These are phyloP conservation scores for Cladosporium sp. DNA, from an alignment of 2,329 filamentous ascomycete species.

Conservation along the genomic window DNA sequence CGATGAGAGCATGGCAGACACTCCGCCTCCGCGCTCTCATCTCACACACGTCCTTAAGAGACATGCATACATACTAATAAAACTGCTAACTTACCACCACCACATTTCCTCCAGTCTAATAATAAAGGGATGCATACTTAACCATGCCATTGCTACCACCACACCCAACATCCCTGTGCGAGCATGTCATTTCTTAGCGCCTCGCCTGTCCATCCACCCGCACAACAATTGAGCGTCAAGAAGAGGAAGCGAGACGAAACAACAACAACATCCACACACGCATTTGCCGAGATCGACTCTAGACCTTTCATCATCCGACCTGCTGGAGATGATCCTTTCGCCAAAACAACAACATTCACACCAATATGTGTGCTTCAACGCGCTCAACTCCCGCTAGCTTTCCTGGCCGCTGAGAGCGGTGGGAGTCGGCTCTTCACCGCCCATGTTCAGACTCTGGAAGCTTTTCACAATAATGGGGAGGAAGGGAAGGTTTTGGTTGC, in stretches of 20 bases:
- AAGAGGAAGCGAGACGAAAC: conserved; percentile 18
- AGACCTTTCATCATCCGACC: conserved; percentile 25
- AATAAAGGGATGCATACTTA: conserved; percentile 6
- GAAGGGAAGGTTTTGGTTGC: conserved; percentile 56
- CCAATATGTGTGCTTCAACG: conserved; percentile 50
- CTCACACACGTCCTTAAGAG: neutral
- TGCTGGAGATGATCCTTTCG: conserved; percentile 22
- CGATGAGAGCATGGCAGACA: too few relatives aligned
- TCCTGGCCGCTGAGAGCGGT: conserved; percentile 52
- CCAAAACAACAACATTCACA: conserved; percentile 23
- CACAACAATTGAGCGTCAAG: conserved; percentile 4
- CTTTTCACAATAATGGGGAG: conserved; percentile 47
- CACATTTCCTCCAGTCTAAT: neutral
- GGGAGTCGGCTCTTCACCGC: conserved; percentile 57
- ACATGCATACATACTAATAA: too few relatives aligned
- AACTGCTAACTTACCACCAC: too few relatives aligned
- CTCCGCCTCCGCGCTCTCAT: neutral
- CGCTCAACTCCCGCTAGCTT: conserved; percentile 56
- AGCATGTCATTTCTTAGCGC: conserved; percentile 12
- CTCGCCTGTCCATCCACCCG: conserved; percentile 5
- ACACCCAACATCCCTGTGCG: neutral
- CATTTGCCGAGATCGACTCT: conserved; percentile 18
- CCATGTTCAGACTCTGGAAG: conserved; percentile 58
- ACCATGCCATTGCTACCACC: conserved; percentile 9
- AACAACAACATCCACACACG: neutral